Conservation (phyloP, 345 rosid genomes). For the Camelina neglecta region DNA sequence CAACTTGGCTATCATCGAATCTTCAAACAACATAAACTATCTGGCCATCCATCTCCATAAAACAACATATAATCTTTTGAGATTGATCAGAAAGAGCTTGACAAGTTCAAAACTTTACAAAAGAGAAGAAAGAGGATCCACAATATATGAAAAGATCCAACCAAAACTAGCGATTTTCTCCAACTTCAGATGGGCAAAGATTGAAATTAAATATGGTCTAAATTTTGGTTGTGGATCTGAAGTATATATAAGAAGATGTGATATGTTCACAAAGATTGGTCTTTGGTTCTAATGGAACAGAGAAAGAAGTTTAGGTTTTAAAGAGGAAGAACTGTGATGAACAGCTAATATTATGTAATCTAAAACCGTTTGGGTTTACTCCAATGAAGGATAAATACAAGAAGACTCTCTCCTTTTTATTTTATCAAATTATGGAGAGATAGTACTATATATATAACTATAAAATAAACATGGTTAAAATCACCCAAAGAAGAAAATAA, state of each 20-base stretch:
- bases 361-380: slow-evolving; percentile 43
- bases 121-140: slow-evolving; percentile 26
- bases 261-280: slow-evolving; percentile 19
- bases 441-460: neutral
- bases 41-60: slow-evolving; percentile 38
- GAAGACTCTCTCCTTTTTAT: slow-evolving; percentile 30
- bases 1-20: slow-evolving; percentile 45
- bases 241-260: slow-evolving; percentile 11
- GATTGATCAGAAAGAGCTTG: slow-evolving; percentile 24
- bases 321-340: slow-evolving; percentile 37
- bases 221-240: slow-evolving; percentile 26
- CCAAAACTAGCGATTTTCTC: slow-evolving; percentile 20
- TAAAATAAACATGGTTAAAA: slow-evolving; percentile 32
- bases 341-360: slow-evolving; percentile 43
- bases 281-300: slow-evolving; percentile 33
- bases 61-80: slow-evolving; percentile 1
- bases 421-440: slow-evolving; percentile 23
- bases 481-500: slow-evolving; percentile 18
- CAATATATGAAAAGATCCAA: slow-evolving; percentile 33
- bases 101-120: slow-evolving; percentile 2
- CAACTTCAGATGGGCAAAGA: slow-evolving; percentile 25
- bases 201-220: slow-evolving; percentile 11
- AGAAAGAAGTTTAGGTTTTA: slow-evolving; percentile 12
- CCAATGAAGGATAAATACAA: slow-evolving; percentile 38
- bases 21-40: slow-evolving; percentile 48